Evolutionary conservation across 73 alveolate species (phyloP), one percentile per base, ranked within the genome.

Genomic region (Paramecium caudatum): DNA sequence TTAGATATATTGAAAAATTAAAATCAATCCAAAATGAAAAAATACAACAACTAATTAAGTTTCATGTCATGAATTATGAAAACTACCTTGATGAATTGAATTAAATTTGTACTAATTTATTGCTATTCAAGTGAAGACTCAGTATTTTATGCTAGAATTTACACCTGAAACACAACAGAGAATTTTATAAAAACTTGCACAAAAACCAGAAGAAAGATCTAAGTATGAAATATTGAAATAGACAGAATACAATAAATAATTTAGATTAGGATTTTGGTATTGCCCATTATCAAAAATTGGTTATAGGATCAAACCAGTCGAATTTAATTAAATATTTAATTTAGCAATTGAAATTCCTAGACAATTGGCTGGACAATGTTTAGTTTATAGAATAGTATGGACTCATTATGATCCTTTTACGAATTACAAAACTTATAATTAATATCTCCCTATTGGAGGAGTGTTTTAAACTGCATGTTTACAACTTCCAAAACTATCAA

Each of bases 381-480:
- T 74, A 21, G 17, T 74, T 21, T 74, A 41, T 43, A 34, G 43
- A 34, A 19, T 43, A 16, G 32, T 47, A 7, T 74, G 88, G 88
- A 41, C 69, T 1, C 16, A 74, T 27, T 45, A 21, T 36, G 88
- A 74, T 41, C 88, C 88, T 0, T 74, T 5, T 74, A 5, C 21
- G 19, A 5, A 12, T 25, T 65, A 33, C 43, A 74, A 43, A 74
- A 15, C 36, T 17, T 74, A 74, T 15, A 39, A 45, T 17, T n/a
- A 74, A 74, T 74, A 41, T 21, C 55, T 74, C 16, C 62, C 88
- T 9, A 41, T 74, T 1, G 47, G 88, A 16, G 88, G 88, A 19
- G 32, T 74, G 21, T 74, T 41, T 74, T 37, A 74, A 16, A 74
- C 17, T 41, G 5, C n/a, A 15, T 41, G 62, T 37, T 27, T 41